Base-by-base conservation (phyloP, 2,329 filamentous ascomycete genomes). In the Pseudogymnoascus destructans region DNA sequence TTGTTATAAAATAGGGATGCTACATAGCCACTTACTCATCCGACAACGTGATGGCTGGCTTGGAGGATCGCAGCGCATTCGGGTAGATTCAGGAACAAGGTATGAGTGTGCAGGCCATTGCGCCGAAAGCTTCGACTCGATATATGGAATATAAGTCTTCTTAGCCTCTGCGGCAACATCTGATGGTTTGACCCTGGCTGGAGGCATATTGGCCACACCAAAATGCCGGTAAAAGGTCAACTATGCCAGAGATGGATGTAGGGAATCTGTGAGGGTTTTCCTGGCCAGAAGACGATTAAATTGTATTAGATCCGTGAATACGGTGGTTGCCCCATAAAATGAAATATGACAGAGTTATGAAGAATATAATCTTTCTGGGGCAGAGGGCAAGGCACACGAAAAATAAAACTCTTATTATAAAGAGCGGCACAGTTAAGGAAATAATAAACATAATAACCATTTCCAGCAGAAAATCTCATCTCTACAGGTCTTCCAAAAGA, bases 101-200 rank as follows among this genome's bases (percentile, higher is more conserved):
- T 79, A 78, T 2, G 84, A 88, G 63, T 75, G 77, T 3, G 77
- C 76, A 13, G 76, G 76, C 75, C 74, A 86, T 65, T 71, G 70
- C 59, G 74, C 73, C 60, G 72, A 74, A 70, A 78, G 82, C 66
- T 79, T 74, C 33, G 75, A 73, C 66, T 75, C 78, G 64, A 88
- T 80, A 62, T 79, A 73, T 13, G 85, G 85, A 63, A 88, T 84
- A 67, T 84, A 86, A 60, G 78, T 77, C 64, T 77, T 79, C 70
- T 87, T 87, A n/a, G 84, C 85, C 68, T 88, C 85, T 23, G 81
- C 79, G 58, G 86, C 86, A 58, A 89, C 80, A 63, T 89, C 85
- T 38, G 84, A 81, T 10, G 82, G 79, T 70, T 82, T 85, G 49
- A 77, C 77, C 70, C 78, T 82, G 58, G 77, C 74, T 55, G 76